Evolutionary conservation across 2,329 filamentous ascomycete species (phyloP), one percentile per base, ranked within the genome.

Genomic region (Aureobasidium sp.): DNA sequence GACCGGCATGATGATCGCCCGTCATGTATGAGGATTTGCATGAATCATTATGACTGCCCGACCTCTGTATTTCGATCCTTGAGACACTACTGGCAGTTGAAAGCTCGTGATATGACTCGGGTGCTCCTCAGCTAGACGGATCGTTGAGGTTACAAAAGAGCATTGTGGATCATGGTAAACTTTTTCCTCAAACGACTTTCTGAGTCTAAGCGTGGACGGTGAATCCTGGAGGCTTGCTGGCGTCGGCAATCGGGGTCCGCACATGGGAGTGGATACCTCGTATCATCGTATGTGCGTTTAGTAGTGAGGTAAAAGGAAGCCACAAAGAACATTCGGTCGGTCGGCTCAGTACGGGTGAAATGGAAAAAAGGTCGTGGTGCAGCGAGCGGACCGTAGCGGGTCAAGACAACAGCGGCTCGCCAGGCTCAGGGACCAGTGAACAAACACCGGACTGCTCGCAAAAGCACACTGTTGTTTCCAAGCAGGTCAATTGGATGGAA

Each of bases 211-310:
- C 53, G 41, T 34, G 12, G 29, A 57, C 39, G 39, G 22, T 57
- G 41, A 45, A 45, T 45, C 29, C 53, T 44, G 31, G 36, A 53
- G 34, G 36, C 20, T 45, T 34, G 39, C 15, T n/a, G 27, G 53
- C 53, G 53, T 45, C 41, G 53, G 53, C 5, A 45, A 14, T 22
- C 29, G 6, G n/a, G 15, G 12, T 11, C 27, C 39, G 53, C 53
- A 57, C 53, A 45, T 45, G 53, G 52, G 17, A 56, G 52, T 56
- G 52, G 52, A 44, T 31, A 44, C 51, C 31, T 52, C 49, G 34
- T 52, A 25, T 22, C 51, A 20, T 52, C 49, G 34, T 52, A 25
- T 22, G 2, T 25, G 48, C 20, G 20, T 20, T 5, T 17, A 41
- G 17, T 17, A 41, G 17, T 36, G 14, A 45, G 27, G 29, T 14